Base-by-base conservation (phyloP, 1,284 basidiomycete species). In the Anthracocystis setariae region DNA sequence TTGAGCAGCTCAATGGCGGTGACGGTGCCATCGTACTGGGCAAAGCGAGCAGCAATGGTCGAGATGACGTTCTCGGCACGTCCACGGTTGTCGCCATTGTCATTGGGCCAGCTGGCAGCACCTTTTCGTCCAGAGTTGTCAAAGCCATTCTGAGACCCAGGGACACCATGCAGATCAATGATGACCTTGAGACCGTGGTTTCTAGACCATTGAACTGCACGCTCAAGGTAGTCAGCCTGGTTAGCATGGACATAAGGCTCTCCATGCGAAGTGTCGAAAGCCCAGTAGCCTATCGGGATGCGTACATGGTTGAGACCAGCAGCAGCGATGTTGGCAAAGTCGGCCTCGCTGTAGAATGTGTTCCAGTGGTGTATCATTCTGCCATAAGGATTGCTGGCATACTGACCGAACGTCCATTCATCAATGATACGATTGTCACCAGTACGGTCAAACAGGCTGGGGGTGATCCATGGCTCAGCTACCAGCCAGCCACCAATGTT, bases 231-330 rank as follows among this genome's bases (percentile, higher is more conserved):
- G 51, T 77, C 74, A 43, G 68, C 66, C 84, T 91, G 92, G 81
- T 92, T 91, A 17, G 92, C 91, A 84, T 89, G 88, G 68, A 93
- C 88, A 84, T 89, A 96, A 0, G 93, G 93, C 78, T 95, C 92
- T 10, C 90, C 92, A 5, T 85, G 85, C 18, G 87, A 87, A 25
- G 91, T 88, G 56, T 94, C 91, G 74, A 92, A 93, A 1, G 93
- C 93, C 94, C 94, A 96, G 83, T 90, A 93, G 33, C 92, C 92
- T 69, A 96, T 92, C 4, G 93, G 93, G 40, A 97, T 85, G 29
- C 93, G 89, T 63, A 93, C 90, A 82, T 92, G 91, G 82, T 92
- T 79, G 58, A 79, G 65, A 38, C 74, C 73, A 24, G 56, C 64
- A n/a, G 27, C 49, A 13, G 66, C 64, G 60, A 93, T 93, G 50